These are phyloP conservation scores for Saururus chinensis DNA, from an alignment of 164 flowering plant species.

Conservation along the genomic window DNA sequence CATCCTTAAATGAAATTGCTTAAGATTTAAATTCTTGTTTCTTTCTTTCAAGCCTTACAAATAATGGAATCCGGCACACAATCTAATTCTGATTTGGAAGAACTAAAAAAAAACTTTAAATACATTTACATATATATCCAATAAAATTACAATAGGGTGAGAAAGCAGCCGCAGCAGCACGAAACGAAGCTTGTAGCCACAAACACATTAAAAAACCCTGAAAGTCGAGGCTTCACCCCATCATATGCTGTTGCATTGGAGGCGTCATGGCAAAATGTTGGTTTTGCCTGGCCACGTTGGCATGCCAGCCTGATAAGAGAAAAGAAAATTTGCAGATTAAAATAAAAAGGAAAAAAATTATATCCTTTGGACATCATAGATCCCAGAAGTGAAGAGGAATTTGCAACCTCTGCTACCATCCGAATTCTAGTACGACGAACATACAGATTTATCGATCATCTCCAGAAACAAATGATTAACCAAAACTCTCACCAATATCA, in stretches of 20 bases:
- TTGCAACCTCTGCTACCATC: too few relatives aligned
- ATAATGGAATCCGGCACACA: background rate
- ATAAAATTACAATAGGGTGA: background rate
- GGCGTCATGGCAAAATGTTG: slow-evolving; percentile 3
- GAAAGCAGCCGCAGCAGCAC: background rate
- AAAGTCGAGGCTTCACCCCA: background rate
- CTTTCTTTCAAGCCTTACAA: background rate
- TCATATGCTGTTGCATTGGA: slow-evolving; percentile 4
- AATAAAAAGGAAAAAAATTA: background rate
- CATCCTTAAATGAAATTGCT: too few relatives aligned
- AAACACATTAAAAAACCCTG: background rate
- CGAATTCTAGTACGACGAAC: too few relatives aligned
- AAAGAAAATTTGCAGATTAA: too few relatives aligned
- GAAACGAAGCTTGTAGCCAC: too few relatives aligned
- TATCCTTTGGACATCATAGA: background rate
- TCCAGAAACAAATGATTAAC: too few relatives aligned
- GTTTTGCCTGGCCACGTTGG: slow-evolving; percentile 4
- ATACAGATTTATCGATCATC: too few relatives aligned
- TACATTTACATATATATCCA: background rate
- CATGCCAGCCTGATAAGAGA: slow-evolving; percentile 2
- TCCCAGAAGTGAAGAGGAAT: too few relatives aligned
- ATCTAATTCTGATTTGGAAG: background rate
- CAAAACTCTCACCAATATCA: slow-evolving; percentile 16
- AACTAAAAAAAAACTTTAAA: too few relatives aligned
- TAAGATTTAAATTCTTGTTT: background rate